Evolutionary conservation across 495 filamentous ascomycete species (phyloP), one percentile per base, ranked within the genome.

Genomic region (Mytilinidion resinicola): DNA sequence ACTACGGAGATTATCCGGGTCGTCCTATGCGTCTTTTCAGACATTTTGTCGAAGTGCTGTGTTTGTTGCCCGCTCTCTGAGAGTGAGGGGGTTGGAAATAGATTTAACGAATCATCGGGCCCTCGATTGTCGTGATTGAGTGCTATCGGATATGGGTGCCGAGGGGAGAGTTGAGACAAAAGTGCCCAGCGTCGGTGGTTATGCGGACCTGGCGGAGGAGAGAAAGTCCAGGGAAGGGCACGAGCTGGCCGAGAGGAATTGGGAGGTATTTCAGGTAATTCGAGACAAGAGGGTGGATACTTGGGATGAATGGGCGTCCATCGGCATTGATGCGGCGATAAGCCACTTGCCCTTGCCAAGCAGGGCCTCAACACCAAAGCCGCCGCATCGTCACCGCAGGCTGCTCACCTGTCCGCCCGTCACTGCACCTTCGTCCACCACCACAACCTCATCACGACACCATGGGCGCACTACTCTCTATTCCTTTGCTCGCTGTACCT

Each of bases 401-500:
- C 51, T 15, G 15, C 56, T 25, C 60, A 60, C 53, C 57, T 52
- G 54, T 17, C 51, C 8, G 37, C 34, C 17, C 19, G 14, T 12
- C 48, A 49, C 8, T 35, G 35, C 9, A 37, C 44, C 57, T 41
- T 21, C 54, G 21, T 43, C 59, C 55, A 57, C 56, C 30, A 56
- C 62, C 55, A 67, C 57, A 34, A 41, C 53, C n/a, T 21, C 60
- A 60, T 47, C 64, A 33, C 53, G 57, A 30, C 25, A 79, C 65
- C 59, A 95, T 98, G 93, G 93, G 93, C 63, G 93, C 90, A 54
- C 78, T 95, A 63, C 79, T 98, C 37, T 96, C 92, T 51, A 65
- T 98, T 12, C 93, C 95, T 59, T 74, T 98, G 55, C 73, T 98
- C 72, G 93, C 88, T 53, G 64, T 97, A 60, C 93, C 93, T 50